These are phyloP conservation scores for Lasiodiplodia theobromae DNA, from an alignment of 2,329 filamentous ascomycete genomes.

Conservation along the genomic window DNA sequence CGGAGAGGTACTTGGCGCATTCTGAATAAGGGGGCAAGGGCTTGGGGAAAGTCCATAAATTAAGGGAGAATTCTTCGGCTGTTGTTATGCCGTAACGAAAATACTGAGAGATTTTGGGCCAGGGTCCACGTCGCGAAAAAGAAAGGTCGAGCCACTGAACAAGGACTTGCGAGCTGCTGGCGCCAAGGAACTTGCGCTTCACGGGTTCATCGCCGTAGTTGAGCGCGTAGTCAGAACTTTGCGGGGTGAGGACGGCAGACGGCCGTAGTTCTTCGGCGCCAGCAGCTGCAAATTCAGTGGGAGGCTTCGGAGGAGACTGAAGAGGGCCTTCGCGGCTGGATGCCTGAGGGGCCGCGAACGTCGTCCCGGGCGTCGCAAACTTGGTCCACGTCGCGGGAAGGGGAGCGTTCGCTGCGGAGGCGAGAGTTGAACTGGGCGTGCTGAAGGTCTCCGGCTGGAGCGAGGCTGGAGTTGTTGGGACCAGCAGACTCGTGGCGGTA, in stretches of 20 bases:
- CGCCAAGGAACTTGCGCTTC: slow-evolving; percentile 30
- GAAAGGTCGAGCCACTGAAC: slow-evolving; percentile 30
- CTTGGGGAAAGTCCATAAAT: background rate
- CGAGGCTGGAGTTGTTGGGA: background rate
- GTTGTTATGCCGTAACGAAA: slow-evolving; percentile 12
- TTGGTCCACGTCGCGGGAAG: background rate
- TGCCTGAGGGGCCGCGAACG: slow-evolving; percentile 5
- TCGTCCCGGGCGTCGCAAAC: slow-evolving; percentile 10
- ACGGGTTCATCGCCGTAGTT: slow-evolving; percentile 20
- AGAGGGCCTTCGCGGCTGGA: slow-evolving; percentile 17
- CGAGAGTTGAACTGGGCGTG: background rate
- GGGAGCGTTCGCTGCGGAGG: background rate
- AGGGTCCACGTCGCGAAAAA: slow-evolving; percentile 27
- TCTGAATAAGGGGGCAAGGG: slow-evolving; percentile 1
- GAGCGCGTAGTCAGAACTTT: slow-evolving; percentile 7
- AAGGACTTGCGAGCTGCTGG: slow-evolving; percentile 31
- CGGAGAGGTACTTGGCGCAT: slow-evolving; percentile 6
- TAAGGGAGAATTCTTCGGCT: slow-evolving; percentile 16
- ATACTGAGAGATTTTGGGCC: slow-evolving; percentile 12
- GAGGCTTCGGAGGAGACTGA: slow-evolving; percentile 14
- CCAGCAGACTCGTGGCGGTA: slow-evolving; percentile 22
- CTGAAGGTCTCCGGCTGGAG: background rate
- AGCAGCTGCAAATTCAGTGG: background rate
- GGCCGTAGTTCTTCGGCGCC: background rate
- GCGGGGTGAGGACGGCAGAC: background rate